These are phyloP conservation scores for Bipolaris sorokiniana DNA, from an alignment of 2,329 filamentous ascomycete genomes.

Conservation along the genomic window DNA sequence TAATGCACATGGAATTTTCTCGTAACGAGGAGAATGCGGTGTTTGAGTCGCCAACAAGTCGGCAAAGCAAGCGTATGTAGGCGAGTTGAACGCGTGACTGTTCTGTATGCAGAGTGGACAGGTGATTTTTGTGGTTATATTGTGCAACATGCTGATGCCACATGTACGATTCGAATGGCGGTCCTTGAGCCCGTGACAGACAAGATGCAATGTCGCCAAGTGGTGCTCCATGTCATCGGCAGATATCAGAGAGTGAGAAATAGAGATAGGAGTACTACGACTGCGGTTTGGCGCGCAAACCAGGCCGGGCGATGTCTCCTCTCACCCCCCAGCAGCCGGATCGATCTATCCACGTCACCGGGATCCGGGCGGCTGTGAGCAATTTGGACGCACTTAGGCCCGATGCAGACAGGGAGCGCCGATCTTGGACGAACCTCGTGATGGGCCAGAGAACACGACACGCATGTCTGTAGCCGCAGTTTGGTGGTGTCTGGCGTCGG, in stretches of 20 bases:
- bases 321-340: slow-evolving; percentile 2
- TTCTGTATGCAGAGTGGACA: neutral
- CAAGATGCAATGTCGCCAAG: neutral
- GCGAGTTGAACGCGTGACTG: too few species aligned
- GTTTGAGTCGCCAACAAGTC: neutral
- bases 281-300: neutral
- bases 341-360: slow-evolving; percentile 13
- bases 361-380: slow-evolving; percentile 3
- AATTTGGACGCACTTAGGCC: slow-evolving; percentile 1
- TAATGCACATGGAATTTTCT: neutral
- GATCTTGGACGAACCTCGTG: neutral
- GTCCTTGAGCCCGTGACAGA: too few species aligned
- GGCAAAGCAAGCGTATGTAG: too few species aligned
- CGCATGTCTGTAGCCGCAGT: neutral
- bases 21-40: neutral
- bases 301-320: neutral
- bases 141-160: too few species aligned
- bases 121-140: neutral
- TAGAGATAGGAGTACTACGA: neutral
- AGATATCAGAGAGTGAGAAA: neutral
- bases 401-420: neutral
- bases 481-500: neutral
- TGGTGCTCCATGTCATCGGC: neutral
- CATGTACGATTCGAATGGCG: too few species aligned
- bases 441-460: neutral